Conservation (phyloP, 1,284 basidiomycete genomes). For the Trichosporon faecale region DNA sequence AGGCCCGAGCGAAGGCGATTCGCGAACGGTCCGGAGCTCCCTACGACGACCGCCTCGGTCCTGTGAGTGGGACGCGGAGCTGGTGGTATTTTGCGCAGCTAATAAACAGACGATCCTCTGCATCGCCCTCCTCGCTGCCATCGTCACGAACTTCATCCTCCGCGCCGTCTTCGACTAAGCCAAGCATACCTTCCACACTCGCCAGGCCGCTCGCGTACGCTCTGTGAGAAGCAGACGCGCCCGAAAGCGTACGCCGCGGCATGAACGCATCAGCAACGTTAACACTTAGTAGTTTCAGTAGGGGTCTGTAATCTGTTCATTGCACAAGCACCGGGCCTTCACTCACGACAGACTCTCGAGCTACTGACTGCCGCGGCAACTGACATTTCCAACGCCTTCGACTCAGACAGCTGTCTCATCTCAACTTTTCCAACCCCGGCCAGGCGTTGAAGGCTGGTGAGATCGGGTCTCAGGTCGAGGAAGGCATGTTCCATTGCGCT, state of each 20-base stretch:
- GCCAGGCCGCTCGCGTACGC: not conserved
- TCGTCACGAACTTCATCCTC: constrained; percentile 84
- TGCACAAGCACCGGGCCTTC: not conserved
- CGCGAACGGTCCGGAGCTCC: constrained; percentile 86
- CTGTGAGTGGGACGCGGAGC: constrained; percentile 57
- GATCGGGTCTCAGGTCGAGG: too few relatives aligned
- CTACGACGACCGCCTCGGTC: constrained; percentile 93
- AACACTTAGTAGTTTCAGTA: constrained; percentile 9
- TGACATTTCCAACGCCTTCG: not conserved
- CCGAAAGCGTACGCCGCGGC: not conserved
- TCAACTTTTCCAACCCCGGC: too few relatives aligned
- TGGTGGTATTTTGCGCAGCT: not conserved
- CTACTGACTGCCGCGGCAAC: not conserved
- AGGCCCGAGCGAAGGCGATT: constrained; percentile 93
- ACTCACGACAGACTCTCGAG: not conserved
- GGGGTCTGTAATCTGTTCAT: constrained; percentile 3
- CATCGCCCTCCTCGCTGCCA: constrained; percentile 75
- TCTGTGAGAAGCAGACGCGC: not conserved
- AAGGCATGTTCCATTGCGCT: too few relatives aligned
- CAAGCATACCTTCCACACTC: not conserved
- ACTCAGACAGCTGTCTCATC: too few relatives aligned
- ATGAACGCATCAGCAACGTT: constrained; percentile 3
- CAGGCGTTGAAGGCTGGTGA: too few relatives aligned
- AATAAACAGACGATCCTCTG: constrained; percentile 73
- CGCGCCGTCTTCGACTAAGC: constrained; percentile 46